Conservation (phyloP, 306 rosid genomes). For the Quercus gilva region DNA sequence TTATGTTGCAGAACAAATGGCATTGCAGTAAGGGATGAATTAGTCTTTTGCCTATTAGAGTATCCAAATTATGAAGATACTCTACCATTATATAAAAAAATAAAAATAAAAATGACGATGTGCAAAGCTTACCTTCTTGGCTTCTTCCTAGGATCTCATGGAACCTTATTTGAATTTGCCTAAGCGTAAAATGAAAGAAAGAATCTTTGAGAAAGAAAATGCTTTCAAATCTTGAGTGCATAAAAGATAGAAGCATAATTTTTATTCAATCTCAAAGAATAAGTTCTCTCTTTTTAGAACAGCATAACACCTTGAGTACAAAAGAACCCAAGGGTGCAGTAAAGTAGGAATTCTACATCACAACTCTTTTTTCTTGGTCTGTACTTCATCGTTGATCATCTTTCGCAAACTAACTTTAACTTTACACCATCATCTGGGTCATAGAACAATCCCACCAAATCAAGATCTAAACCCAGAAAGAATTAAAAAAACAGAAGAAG, state of each 20-base stretch:
- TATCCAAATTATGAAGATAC: too few species aligned
- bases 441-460: not conserved
- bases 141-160: not conserved
- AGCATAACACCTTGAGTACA: conserved; percentile 19
- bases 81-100: too few species aligned
- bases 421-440: conserved; percentile 23
- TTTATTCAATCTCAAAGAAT: conserved; percentile 5
- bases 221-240: conserved; percentile 20
- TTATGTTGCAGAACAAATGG: too few species aligned
- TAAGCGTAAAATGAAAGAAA: conserved; percentile 47
- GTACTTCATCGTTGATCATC: conserved; percentile 19
- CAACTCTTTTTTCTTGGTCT: not conserved
- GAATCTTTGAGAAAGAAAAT: conserved; percentile 26
- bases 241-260: conserved; percentile 21
- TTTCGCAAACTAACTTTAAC: conserved; percentile 26
- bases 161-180: conserved; percentile 26
- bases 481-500: not conserved
- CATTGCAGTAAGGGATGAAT: not conserved
- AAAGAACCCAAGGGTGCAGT: conserved; percentile 43
- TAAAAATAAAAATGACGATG: too few species aligned
- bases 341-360: conserved; percentile 27
- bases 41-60: not conserved
- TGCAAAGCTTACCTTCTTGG: not conserved
- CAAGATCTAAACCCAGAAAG: conserved; percentile 5
- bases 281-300: conserved; percentile 28